These are phyloP conservation scores for Lentinus tigrinus DNA, from an alignment of 768 basidiomycete genomes.

Conservation along the genomic window DNA sequence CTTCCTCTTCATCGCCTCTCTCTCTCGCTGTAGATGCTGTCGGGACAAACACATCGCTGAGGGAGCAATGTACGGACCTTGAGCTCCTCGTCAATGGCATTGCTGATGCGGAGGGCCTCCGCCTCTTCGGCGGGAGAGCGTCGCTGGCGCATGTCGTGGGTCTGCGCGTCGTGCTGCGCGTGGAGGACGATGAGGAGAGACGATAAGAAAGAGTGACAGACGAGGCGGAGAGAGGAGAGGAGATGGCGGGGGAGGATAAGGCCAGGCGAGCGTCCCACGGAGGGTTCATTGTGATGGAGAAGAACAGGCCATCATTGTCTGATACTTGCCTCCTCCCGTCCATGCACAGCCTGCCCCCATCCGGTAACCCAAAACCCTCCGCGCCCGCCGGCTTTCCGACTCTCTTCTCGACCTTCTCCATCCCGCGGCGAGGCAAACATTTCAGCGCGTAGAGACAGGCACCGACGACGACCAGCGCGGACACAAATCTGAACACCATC, in stretches of 20 bases:
- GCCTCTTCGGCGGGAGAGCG: slow-evolving; percentile 16
- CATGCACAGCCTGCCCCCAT: neutral
- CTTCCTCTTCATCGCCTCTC: slow-evolving; percentile 21
- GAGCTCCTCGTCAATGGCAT: slow-evolving; percentile 25
- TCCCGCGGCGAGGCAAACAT: no score
- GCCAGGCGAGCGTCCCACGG: neutral
- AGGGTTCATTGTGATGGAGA: slow-evolving; percentile 4
- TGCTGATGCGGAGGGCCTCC: slow-evolving; percentile 22
- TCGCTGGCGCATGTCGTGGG: slow-evolving; percentile 7
- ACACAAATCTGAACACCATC: no score
- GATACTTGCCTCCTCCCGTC: neutral
- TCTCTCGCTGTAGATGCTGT: slow-evolving; percentile 23
- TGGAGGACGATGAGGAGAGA: neutral
- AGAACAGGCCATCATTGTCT: neutral
- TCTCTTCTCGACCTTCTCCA: no score
- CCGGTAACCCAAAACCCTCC: neutral
- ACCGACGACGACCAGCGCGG: no score
- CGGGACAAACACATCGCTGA: neutral
- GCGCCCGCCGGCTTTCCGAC: neutral
- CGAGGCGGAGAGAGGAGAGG: neutral
- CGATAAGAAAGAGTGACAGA: neutral
- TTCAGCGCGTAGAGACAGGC: neutral
- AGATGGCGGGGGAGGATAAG: slow-evolving; percentile 3
- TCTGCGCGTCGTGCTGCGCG: no score
- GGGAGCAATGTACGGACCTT: slow-evolving; percentile 6